phyloP scores from a whole-genome alignment of 768 basidiomycete species.

The Amanita jacksonii region DNA sequence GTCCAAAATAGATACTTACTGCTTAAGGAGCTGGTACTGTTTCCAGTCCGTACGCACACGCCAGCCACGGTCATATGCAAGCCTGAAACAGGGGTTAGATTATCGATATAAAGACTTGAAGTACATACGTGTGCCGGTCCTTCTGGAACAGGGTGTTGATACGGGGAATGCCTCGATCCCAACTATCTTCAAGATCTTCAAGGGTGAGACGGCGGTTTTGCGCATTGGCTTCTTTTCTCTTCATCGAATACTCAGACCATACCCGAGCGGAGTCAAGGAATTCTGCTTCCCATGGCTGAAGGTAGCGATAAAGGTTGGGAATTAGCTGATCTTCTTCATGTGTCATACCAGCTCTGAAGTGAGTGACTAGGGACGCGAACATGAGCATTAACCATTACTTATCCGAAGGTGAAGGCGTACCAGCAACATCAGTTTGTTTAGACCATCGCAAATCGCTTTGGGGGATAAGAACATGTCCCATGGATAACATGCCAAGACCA shows the following conservation, averaged over 20 bases:
- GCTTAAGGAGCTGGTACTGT: conserved; percentile 88
- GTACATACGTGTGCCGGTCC: conserved; percentile 79
- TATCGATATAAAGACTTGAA: background rate
- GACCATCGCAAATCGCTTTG: conserved; percentile 97
- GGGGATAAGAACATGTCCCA: conserved; percentile 98
- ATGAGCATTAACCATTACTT: conserved; percentile 8
- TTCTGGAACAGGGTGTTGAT: conserved; percentile 99
- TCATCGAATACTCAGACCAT: conserved; percentile 99
- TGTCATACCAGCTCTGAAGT: conserved; percentile 99
- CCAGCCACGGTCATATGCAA: conserved; percentile 99
- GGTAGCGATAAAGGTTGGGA: conserved; percentile 93
- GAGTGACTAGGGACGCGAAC: conserved; percentile 52
- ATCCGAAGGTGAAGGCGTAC: conserved; percentile 28
- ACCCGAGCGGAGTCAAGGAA: conserved; percentile 98
- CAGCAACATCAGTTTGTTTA: conserved; percentile 95
- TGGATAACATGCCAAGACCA: conserved; percentile 97
- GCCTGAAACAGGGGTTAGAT: conserved; percentile 27
- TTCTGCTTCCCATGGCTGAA: conserved; percentile 96
- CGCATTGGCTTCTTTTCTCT: conserved; percentile 98
- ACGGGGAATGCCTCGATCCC: conserved; percentile 97
- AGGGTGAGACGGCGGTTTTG: conserved; percentile 94
- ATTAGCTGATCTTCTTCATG: conserved; percentile 93
- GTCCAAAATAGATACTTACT: conserved; percentile 37
- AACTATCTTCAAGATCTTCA: conserved; percentile 96
- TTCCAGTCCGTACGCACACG: conserved; percentile 97